Percentiles rank a stretch among this genome's conserved stretches.
Evolutionary conservation across 2,329 filamentous ascomycete genomes (phyloP).

Genomic region (Venturiaceae sp.): DNA sequence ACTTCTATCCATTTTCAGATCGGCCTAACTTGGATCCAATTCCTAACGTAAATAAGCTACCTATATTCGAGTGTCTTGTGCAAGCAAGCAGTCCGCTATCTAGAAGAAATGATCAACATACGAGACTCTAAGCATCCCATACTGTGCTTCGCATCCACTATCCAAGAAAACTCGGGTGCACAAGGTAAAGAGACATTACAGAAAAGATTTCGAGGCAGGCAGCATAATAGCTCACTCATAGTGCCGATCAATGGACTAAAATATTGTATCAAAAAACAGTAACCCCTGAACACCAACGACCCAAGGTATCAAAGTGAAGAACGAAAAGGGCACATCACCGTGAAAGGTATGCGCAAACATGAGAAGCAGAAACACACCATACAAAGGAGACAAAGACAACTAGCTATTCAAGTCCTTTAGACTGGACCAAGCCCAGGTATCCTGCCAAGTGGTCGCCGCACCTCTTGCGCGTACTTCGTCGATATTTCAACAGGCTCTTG

Average conservation of each 20-base stretch:
- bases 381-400: not conserved
- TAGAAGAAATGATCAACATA: not conserved
- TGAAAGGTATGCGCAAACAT: not conserved
- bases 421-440: not conserved
- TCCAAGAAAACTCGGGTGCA: not conserved
- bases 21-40: not conserved
- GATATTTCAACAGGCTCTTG: conserved; percentile 4
- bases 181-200: not conserved
- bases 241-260: not conserved
- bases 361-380: not conserved
- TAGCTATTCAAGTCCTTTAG: not conserved
- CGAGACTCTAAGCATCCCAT: not conserved
- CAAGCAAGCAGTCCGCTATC: not conserved
- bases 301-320: not conserved
- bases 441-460: not conserved
- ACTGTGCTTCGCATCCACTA: too few relatives aligned
- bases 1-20: not conserved
- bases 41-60: not conserved
- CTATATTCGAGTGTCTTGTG: not conserved
- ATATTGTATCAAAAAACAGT: not conserved
- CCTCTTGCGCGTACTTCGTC: conserved; percentile 7
- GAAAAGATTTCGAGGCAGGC: not conserved
- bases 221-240: not conserved
- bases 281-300: not conserved
- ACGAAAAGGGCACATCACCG: not conserved